Evolutionary conservation across 169 alveolate species (phyloP).

Genomic region (Theileria luwenshuni): DNA sequence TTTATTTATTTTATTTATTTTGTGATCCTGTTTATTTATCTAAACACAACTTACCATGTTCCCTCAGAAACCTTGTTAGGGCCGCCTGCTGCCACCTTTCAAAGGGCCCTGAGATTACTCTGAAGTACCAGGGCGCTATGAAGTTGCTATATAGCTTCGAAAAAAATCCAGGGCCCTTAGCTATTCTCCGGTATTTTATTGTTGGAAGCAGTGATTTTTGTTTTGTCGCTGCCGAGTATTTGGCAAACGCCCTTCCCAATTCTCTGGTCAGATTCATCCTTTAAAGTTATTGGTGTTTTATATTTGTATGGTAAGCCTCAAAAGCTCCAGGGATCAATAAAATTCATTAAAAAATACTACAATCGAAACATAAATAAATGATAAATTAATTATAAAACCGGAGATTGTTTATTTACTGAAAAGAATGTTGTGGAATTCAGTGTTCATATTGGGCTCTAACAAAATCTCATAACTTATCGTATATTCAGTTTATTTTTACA

Average conservation of each 20-base stretch:
- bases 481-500: neutral
- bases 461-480: neutral
- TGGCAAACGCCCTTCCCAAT: conserved; percentile 53
- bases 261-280: conserved; percentile 37
- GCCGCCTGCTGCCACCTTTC: conserved; percentile 85
- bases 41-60: conserved; percentile 71
- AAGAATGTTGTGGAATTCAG: neutral
- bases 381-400: too few relatives aligned
- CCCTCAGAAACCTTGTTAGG: conserved; percentile 80
- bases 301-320: too few relatives aligned
- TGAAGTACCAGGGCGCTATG: conserved; percentile 80
- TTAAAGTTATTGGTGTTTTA: too few relatives aligned
- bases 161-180: conserved; percentile 35
- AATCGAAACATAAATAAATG: too few relatives aligned
- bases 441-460: neutral
- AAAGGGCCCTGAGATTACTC: conserved; percentile 79
- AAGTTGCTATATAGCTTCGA: conserved; percentile 57
- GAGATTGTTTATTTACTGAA: too few relatives aligned
- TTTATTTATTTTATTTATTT: too few relatives aligned
- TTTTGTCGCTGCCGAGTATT: conserved; percentile 45
- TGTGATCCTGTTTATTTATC: neutral
- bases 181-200: neutral
- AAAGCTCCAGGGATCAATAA: too few relatives aligned
- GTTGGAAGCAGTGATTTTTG: conserved; percentile 52
- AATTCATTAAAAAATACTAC: too few relatives aligned